Base-by-base conservation (phyloP, 73 alveolate species). In the Paramecium sexaurelia region DNA sequence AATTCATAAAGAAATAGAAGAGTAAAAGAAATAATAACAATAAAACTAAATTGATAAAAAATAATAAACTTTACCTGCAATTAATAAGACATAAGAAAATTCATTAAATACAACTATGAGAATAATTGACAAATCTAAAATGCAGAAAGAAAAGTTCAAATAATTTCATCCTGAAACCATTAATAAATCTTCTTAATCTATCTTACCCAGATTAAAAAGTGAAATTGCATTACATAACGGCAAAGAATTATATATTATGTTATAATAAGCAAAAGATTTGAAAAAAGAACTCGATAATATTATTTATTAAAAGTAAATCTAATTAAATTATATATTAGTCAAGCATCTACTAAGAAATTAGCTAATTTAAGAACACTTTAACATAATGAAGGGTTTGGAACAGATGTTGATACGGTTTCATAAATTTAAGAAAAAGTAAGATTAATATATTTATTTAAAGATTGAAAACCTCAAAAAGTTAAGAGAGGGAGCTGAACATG, bases 181-280 rank as follows among this genome's bases (percentile, higher is more conserved):
- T 5, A 88, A 43, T 41, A 37, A 66, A 40, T 55, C 56, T n/a
- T 69, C 91, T 36, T 37, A 56, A 7, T 68, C 91, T 11, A 88
- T 88, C 13, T 71, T 88, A 19, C 94, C 94, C 1, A 88, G 94
- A 71, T 71, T 88, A 24, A 88, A 88, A 13, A 37, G 84, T 41
- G 47, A 67, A 27, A 88, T 88, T 55, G 67, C 73, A 40, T 24
- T 61, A 45, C 94, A 88, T 61, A 55, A 83, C 37, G 73, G 73
- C 40, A 88, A 68, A 11, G 89, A 88, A 45, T 11, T 88, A 8
- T 67, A 40, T 20, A 36, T 88, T 15, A 75, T 88, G 68, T 36
- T 37, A 56, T 88, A 37, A 17, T 37, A 88, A 69, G 91, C 94
- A 22, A 33, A 68, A 13, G 73, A 66, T 19, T 55, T 88, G 85